Conservation (phyloP, 257 asterid genomes). For the Eustoma russellianum region DNA sequence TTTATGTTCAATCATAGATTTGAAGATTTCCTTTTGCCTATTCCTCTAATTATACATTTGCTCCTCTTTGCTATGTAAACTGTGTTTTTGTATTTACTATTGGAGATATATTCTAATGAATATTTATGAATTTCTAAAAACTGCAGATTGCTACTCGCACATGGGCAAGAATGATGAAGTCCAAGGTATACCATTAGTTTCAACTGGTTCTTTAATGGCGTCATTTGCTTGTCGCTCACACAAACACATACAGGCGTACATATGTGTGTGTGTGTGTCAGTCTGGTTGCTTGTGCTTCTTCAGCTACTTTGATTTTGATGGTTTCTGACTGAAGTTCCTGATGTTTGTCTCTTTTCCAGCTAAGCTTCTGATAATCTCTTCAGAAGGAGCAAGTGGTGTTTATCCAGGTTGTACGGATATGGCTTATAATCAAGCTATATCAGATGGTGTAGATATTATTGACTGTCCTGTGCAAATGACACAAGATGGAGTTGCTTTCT, state of each 20-base stretch:
- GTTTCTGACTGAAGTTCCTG: not conserved
- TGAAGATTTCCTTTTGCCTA: too few relatives aligned
- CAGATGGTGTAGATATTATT: conserved; percentile 67
- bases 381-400: conserved; percentile 82
- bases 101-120: conserved; percentile 1
- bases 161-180: conserved; percentile 35
- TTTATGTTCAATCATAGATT: too few relatives aligned
- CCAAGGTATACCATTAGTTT: conserved; percentile 30
- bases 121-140: conserved; percentile 11
- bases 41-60: too few relatives aligned
- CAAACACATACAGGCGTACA: too few relatives aligned
- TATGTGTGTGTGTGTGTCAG: too few relatives aligned
- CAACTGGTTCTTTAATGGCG: conserved; percentile 8
- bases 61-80: not conserved
- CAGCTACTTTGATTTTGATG: too few relatives aligned
- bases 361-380: conserved; percentile 41
- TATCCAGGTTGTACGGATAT: conserved; percentile 73
- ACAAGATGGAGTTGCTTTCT: conserved; percentile 54
- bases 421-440: conserved; percentile 55
- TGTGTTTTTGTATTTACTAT: not conserved
- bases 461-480: conserved; percentile 81
- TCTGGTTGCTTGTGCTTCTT: too few relatives aligned
- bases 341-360: conserved; percentile 24
- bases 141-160: conserved; percentile 76
- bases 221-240: not conserved